phyloP scores from a whole-genome alignment of 345 rosid species.

The Eucalyptus polyanthemos region DNA sequence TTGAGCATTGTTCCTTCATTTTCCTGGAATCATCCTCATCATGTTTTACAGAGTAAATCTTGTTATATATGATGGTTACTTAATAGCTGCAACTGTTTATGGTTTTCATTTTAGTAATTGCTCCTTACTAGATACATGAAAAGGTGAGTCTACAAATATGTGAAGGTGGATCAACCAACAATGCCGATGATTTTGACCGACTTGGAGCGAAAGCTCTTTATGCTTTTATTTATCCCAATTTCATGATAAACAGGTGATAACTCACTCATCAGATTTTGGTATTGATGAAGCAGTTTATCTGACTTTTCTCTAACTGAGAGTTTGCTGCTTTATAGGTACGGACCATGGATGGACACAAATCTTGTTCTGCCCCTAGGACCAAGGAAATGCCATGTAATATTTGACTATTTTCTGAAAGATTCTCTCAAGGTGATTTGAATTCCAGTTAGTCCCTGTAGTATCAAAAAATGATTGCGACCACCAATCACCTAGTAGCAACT shows the following conservation, averaged over 20 bases:
- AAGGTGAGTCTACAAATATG: constrained; percentile 83
- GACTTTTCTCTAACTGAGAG: neutral
- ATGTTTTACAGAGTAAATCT: neutral
- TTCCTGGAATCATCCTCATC: neutral
- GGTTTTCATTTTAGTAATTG: neutral
- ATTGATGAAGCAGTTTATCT: neutral
- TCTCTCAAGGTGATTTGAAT: constrained; percentile 33
- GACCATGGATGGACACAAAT: constrained; percentile 99
- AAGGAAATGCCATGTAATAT: constrained; percentile 60
- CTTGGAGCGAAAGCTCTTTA: constrained; percentile 75
- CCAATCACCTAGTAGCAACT: neutral
- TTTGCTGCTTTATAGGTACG: constrained; percentile 33
- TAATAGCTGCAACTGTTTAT: neutral
- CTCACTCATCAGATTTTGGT: neutral
- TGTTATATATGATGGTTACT: neutral
- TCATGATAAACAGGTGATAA: constrained; percentile 80
- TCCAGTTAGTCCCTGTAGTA: neutral
- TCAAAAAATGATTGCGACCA: neutral
- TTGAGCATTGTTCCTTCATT: neutral
- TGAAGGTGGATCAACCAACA: constrained; percentile 33
- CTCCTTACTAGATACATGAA: constrained; percentile 34
- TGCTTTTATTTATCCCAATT: constrained; percentile 87
- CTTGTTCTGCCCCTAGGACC: constrained; percentile 71
- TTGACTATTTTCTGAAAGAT: constrained; percentile 76
- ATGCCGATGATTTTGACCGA: constrained; percentile 28